Conservation (phyloP, 192 early-diverging fungal species). For the Coemansia umbellata region DNA sequence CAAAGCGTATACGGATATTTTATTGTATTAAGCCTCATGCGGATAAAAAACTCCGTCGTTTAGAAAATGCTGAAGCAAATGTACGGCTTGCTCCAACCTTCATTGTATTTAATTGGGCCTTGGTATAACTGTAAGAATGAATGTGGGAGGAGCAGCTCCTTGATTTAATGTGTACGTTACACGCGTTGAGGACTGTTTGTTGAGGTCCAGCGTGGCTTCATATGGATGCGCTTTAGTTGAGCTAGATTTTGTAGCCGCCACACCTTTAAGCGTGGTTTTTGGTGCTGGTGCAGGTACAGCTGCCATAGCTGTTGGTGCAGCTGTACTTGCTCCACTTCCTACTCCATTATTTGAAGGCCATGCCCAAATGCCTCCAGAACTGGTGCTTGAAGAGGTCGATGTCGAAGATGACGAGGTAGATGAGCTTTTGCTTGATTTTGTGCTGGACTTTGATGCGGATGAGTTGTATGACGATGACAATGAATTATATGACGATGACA, state of each 20-base stretch:
- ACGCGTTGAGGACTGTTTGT: conserved; percentile 3
- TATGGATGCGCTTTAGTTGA: background rate
- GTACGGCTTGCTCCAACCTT: background rate
- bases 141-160: background rate
- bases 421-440: background rate
- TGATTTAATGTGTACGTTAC: conserved; percentile 2
- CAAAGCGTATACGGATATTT: too few relatives aligned
- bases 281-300: background rate
- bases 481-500: too few relatives aligned
- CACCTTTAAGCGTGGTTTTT: too few relatives aligned
- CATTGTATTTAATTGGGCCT: background rate
- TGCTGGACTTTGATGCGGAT: too few relatives aligned
- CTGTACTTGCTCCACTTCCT: background rate
- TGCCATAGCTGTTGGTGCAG: background rate
- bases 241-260: background rate
- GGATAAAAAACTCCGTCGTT: too few relatives aligned
- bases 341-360: background rate
- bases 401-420: background rate
- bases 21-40: too few relatives aligned
- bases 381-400: background rate
- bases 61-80: too few relatives aligned
- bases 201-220: conserved; percentile 9
- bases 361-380: background rate
- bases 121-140: conserved; percentile 15
- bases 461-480: too few relatives aligned